A percentile compares a stretch with the other conserved stretches of the same genome.
phyloP scores from a whole-genome alignment of 164 flowering plant species.

The Nelumbo lutea region DNA sequence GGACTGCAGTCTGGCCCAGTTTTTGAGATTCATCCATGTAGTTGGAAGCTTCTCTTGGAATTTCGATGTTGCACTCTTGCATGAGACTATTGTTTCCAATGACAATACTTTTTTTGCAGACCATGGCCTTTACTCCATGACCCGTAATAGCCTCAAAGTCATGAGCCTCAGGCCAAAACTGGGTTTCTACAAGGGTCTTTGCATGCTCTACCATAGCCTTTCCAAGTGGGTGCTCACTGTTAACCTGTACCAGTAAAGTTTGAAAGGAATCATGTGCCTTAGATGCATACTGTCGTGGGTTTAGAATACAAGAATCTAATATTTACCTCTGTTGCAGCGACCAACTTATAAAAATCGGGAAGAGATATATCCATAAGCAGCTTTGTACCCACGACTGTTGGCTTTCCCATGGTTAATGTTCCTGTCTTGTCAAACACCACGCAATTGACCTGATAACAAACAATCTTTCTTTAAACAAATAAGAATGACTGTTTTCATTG shows the following conservation, averaged over 20 bases:
- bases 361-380: slow-evolving; percentile 5
- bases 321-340: slow-evolving; percentile 12
- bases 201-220: slow-evolving; percentile 11
- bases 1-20: slow-evolving; percentile 12
- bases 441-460: slow-evolving; percentile 6
- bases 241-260: too few relatives aligned
- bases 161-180: slow-evolving; percentile 3
- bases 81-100: slow-evolving; percentile 18
- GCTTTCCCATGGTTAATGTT: slow-evolving; percentile 11
- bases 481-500: too few relatives aligned
- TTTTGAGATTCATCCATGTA: slow-evolving; percentile 4
- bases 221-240: slow-evolving; percentile 11
- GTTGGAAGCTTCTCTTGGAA: slow-evolving; percentile 4
- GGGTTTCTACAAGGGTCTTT: slow-evolving; percentile 1
- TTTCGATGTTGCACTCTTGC: neutral
- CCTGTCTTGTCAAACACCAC: slow-evolving; percentile 14
- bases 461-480: too few relatives aligned
- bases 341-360: slow-evolving; percentile 1
- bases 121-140: slow-evolving; percentile 16
- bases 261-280: too few relatives aligned
- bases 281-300: too few relatives aligned
- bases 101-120: slow-evolving; percentile 2
- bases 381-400: slow-evolving; percentile 6
- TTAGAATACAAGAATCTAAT: too few relatives aligned
- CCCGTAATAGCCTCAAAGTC: slow-evolving; percentile 12